Evolutionary conservation across 768 basidiomycete genomes (phyloP), one percentile per base, ranked within the genome.

Genomic region (Russula emetica): DNA sequence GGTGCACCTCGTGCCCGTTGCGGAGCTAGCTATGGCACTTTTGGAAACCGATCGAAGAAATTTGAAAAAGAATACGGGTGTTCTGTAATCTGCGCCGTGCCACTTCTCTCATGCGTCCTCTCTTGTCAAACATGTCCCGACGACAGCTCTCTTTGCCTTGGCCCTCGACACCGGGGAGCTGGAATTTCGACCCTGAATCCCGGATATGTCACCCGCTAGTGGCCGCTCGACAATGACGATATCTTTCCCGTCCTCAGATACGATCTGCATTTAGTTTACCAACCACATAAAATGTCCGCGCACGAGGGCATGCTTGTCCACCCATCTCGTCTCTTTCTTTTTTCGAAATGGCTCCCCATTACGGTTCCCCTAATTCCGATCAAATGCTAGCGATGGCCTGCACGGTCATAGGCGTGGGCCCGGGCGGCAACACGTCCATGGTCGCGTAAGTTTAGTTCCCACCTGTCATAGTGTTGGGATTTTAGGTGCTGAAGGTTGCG

Each of bases 401-500:
- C 67, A 70, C 70, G 3, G 71, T 72, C 44, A 86, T 91, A n/a
- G 90, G 90, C 14, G 86, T 88, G 42, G 89, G 89, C 32, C 85
- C 87, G 20, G 89, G 90, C 3, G 90, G 90, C 8, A 86, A 86
- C 18, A 92, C 90, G 2, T 82, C 85, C 44, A 88, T 92, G 85
- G 78, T 92, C 40, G 90, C 89, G 90, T 91, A 76, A 66, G 86
- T 80, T 26, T 36, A 36, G 40, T 49, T 18, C 40, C 58, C 58
- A 36, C 60, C 28, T 42, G 56, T 47, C 30, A 51, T 63, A 38
- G 55, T 14, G 8, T 53, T 60, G 40, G 40, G 40, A 61, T 45
- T 26, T 24, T 26, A n/a, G 11, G 24, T 8, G 34, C n/a, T 65
- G 60, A 60, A 34, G 18, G 9, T 30, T 60, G 28, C 45, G 53